Conservation (phyloP, 2,329 filamentous ascomycete genomes). For the Cadophora gregata region DNA sequence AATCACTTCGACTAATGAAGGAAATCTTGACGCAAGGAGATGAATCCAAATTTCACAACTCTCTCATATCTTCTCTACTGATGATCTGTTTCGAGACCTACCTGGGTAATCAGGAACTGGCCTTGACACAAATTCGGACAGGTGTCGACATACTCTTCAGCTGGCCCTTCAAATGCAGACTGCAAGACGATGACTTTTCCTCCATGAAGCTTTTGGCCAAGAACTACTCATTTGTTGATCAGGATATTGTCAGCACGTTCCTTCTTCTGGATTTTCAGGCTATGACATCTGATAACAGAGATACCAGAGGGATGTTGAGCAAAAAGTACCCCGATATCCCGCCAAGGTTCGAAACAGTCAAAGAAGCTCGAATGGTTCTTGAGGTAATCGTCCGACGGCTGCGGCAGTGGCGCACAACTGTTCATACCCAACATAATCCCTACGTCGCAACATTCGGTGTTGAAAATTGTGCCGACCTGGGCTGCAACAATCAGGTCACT, state of each 20-base stretch:
- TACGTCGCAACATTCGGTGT: conserved; percentile 14
- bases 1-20: conserved; percentile 18
- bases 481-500: neutral
- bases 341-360: conserved; percentile 17
- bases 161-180: conserved; percentile 1
- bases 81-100: conserved; percentile 28
- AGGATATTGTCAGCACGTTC: conserved; percentile 22
- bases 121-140: conserved; percentile 19
- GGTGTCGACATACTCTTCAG: conserved; percentile 21
- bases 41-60: conserved; percentile 9
- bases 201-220: neutral
- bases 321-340: conserved; percentile 22
- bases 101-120: conserved; percentile 24
- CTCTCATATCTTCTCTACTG: conserved; percentile 22
- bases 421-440: neutral
- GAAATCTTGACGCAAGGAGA: neutral
- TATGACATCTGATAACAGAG: conserved; percentile 7
- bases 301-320: neutral
- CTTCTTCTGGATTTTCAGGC: conserved; percentile 21
- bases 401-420: conserved; percentile 7
- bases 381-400: conserved; percentile 22
- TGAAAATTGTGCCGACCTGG: neutral
- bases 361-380: conserved; percentile 22
- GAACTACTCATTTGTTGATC: conserved; percentile 14
- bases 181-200: conserved; percentile 14